Evolutionary conservation across 805 yeast species (phyloP).

Genomic region (Zygotorulaspora florentina): DNA sequence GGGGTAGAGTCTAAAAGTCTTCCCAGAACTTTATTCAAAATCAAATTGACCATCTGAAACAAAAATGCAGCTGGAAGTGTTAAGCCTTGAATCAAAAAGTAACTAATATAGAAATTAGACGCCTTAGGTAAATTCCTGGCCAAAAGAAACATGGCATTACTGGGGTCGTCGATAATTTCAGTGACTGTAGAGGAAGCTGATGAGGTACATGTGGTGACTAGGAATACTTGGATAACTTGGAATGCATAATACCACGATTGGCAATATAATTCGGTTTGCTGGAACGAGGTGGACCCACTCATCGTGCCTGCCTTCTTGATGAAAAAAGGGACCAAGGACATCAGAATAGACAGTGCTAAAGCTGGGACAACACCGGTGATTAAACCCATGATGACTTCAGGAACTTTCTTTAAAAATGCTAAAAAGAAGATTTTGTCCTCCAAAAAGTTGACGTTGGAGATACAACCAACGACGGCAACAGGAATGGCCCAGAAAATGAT

Average conservation of each 20-base stretch:
- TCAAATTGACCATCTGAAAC: conserved; percentile 68
- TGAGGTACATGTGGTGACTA: conserved; percentile 79
- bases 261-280: conserved; percentile 72
- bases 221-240: conserved; percentile 84
- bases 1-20: conserved; percentile 79
- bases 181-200: conserved; percentile 73
- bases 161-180: conserved; percentile 62
- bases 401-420: conserved; percentile 70
- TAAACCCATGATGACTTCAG: conserved; percentile 65
- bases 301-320: conserved; percentile 72
- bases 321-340: conserved; percentile 82
- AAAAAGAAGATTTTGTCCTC: conserved; percentile 70
- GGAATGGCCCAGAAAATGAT: conserved; percentile 95
- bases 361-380: conserved; percentile 88
- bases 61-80: conserved; percentile 71
- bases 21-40: conserved; percentile 68
- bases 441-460: conserved; percentile 78
- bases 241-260: conserved; percentile 89
- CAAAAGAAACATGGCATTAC: conserved; percentile 66
- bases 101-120: conserved; percentile 83
- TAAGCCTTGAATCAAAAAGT: conserved; percentile 77
- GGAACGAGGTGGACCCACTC: conserved; percentile 67
- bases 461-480: conserved; percentile 93
- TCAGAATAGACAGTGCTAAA: conserved; percentile 70
- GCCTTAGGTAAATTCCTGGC: conserved; percentile 82